Base-by-base conservation (phyloP, 2,329 filamentous ascomycete species). In the Celoporthe dispersa region DNA sequence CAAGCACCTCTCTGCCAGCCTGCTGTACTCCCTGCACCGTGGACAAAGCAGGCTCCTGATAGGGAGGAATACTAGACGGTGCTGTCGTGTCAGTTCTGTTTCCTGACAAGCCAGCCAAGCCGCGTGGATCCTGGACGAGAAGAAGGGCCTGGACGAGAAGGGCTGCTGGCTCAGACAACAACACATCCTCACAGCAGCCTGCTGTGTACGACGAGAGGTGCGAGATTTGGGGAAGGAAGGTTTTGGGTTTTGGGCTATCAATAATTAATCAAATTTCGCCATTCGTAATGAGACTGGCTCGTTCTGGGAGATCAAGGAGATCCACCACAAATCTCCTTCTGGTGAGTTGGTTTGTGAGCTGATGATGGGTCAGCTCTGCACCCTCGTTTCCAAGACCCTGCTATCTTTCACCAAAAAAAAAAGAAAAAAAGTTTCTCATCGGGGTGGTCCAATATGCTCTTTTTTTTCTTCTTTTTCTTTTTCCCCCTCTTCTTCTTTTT, bases 241-340 rank as follows among this genome's bases (percentile, higher is more conserved):
- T n/a, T n/a, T 48, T 48, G 44, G 44, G 44, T 8, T 22, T n/a
- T 48, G 44, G 44, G 16, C 44, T 48, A 48, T 48, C 44, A 48
- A 48, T 48, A 48, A 48, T 48, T 48, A 48, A 48, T 48, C 44
- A 48, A 48, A 48, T 48, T 48, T 48, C 44, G 44, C 44, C 44
- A 48, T 48, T 48, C 44, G 44, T 48, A 48, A 48, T 48, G 44
- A 48, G 44, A n/a, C 44, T 48, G 44, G 44, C 44, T 48, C 44
- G 44, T n/a, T 48, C 44, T 48, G 19, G 44, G 44, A 48, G 22
- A 48, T 48, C 44, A 48, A 48, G 2, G 44, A 48, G 44, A 48
- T 48, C 44, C 44, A 48, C 44, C 44, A 48, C 22, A 48, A 48
- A 48, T 48, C 19, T 48, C 44, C 44, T n/a, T 48, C 6, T 48